A percentile compares a stretch with the other conserved stretches of the same genome.
Evolutionary conservation across 2,329 filamentous ascomycete genomes (phyloP).

Genomic region (Didymella pinodella): DNA sequence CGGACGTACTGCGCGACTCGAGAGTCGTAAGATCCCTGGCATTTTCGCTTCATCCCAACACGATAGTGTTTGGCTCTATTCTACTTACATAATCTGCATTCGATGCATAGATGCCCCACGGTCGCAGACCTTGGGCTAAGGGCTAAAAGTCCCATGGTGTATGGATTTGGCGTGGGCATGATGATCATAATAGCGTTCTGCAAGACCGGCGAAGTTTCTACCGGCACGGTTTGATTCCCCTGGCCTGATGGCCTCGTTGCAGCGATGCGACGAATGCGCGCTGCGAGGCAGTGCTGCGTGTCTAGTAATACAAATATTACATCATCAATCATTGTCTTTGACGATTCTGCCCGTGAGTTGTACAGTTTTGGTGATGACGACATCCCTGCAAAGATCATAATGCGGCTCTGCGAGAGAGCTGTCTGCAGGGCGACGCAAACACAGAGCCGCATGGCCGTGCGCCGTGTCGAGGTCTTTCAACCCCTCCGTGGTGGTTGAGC

Average conservation of each 20-base stretch:
- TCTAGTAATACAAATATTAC: conserved; percentile 19
- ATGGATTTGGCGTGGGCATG: conserved; percentile 23
- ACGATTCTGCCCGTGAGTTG: background rate
- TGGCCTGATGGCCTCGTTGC: conserved; percentile 17
- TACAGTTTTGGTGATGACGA: background rate
- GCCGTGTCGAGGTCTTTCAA: conserved; percentile 1
- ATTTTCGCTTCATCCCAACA: conserved; percentile 17
- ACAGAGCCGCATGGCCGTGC: conserved; percentile 19
- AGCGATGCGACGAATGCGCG: conserved; percentile 14
- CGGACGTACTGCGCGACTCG: conserved; percentile 53
- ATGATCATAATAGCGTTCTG: conserved; percentile 32
- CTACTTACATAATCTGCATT: conserved; percentile 21
- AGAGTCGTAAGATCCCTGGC: conserved; percentile 11
- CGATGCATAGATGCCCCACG: conserved; percentile 19
- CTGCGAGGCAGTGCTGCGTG: conserved; percentile 6
- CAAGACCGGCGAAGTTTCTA: conserved; percentile 19
- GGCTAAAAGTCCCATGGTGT: conserved; percentile 18
- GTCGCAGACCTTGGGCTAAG: background rate
- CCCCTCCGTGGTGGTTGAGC: conserved; percentile 9
- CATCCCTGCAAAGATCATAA: background rate
- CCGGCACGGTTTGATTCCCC: conserved; percentile 24
- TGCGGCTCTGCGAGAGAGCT: conserved; percentile 5
- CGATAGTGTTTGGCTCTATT: conserved; percentile 21
- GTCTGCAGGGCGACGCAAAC: conserved; percentile 10
- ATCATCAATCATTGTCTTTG: background rate